Percentiles rank a stretch among this genome's conserved stretches.
These are phyloP conservation scores for Boletus rubropictus DNA, from an alignment of 768 basidiomycete genomes.

Conservation along the genomic window DNA sequence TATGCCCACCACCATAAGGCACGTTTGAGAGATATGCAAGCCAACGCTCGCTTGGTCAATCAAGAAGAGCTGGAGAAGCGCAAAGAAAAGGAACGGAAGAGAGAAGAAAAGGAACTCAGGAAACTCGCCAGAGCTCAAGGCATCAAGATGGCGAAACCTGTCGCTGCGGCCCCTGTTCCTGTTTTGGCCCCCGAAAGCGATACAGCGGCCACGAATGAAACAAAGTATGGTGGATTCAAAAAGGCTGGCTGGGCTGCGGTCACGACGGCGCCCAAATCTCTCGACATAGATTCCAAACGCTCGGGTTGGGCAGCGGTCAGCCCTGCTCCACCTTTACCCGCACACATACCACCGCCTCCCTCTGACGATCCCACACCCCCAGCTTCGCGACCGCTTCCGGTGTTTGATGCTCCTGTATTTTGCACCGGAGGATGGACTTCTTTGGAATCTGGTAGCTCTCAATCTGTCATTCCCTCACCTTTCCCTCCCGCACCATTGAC, in stretches of 20 bases:
- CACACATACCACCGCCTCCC: conserved; percentile 10
- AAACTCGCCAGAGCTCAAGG: conserved; percentile 81
- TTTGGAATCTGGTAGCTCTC: conserved; percentile 46
- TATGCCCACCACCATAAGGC: conserved; percentile 85
- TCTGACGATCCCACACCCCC: conserved; percentile 14
- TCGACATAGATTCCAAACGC: conserved; percentile 9
- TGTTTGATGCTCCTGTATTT: conserved; percentile 41
- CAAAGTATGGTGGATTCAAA: conserved; percentile 31
- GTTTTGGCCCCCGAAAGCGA: conserved; percentile 17
- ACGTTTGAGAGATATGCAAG: conserved; percentile 77
- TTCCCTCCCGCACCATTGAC: conserved; percentile 13
- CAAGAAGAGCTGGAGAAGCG: conserved; percentile 66
- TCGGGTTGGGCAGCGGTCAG: conserved; percentile 15
- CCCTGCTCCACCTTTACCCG: conserved; percentile 21
- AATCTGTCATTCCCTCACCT: conserved; percentile 20
- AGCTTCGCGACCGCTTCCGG: conserved; percentile 11
- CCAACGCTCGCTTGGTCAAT: conserved; percentile 57
- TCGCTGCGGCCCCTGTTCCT: conserved; percentile 14
- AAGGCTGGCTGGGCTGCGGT: conserved; percentile 49
- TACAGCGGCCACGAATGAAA: conserved; percentile 10
- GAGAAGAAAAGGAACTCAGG: conserved; percentile 79
- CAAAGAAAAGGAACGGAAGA: conserved; percentile 80
- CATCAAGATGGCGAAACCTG: conserved; percentile 51
- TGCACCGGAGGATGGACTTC: conserved; percentile 64
- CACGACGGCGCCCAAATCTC: conserved; percentile 6